Conservation (phyloP, 441 rosid species). For the Theobroma grandiflorum region DNA sequence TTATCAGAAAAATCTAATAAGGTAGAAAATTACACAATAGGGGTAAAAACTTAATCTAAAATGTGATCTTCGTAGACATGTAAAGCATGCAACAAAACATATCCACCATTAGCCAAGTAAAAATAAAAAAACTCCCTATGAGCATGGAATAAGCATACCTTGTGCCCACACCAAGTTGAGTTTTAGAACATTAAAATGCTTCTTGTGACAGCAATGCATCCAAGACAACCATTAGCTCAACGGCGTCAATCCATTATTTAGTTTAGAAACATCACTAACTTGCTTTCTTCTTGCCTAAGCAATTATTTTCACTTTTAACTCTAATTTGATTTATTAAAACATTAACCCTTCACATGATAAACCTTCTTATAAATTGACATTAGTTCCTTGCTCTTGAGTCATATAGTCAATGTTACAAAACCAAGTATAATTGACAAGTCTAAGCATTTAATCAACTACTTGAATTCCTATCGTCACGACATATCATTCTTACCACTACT, state of each 20-base stretch:
- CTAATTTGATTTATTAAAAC: neutral
- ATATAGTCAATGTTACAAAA: neutral
- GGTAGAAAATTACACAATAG: too few relatives aligned
- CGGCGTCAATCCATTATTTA: neutral
- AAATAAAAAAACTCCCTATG: too few relatives aligned
- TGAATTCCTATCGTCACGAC: neutral
- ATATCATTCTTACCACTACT: neutral
- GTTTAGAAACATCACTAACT: neutral
- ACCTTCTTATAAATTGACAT: neutral
- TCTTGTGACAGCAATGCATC: too few relatives aligned
- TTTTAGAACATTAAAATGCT: too few relatives aligned
- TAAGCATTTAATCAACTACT: neutral
- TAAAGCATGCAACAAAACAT: too few relatives aligned
- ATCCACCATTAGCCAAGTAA: too few relatives aligned
- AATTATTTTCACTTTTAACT: neutral
- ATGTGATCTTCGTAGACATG: too few relatives aligned
- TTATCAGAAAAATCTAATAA: too few relatives aligned
- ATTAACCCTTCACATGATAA: neutral
- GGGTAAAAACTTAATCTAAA: too few relatives aligned
- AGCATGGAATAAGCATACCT: too few relatives aligned
- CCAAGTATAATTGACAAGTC: neutral
- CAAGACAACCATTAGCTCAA: too few relatives aligned
- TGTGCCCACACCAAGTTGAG: too few relatives aligned
- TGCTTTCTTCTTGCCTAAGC: neutral
- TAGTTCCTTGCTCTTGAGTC: neutral